Evolutionary conservation across 441 rosid species (phyloP).

Genomic region (Raphanus hybrid): DNA sequence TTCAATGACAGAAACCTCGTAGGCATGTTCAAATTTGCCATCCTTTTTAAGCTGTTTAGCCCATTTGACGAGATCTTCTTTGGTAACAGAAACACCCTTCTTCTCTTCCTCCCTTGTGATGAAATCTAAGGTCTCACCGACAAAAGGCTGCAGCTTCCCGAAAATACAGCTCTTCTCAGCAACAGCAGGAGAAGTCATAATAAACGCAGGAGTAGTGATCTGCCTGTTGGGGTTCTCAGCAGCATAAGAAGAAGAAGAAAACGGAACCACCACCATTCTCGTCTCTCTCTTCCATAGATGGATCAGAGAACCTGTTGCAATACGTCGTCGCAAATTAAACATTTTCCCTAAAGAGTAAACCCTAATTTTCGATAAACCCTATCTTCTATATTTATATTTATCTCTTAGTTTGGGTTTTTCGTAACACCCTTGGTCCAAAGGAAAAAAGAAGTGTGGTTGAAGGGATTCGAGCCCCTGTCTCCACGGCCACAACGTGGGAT

Average conservation of each 20-base stretch:
- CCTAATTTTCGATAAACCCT: not conserved
- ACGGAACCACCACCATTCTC: not conserved
- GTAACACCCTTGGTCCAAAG: no score
- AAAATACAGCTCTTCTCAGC: not conserved
- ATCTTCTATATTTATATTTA: not conserved
- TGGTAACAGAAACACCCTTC: not conserved
- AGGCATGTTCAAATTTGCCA: not conserved
- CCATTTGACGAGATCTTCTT: not conserved
- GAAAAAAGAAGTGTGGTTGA: no score
- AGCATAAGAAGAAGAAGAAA: not conserved
- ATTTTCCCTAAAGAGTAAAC: not conserved
- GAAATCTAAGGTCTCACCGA: not conserved
- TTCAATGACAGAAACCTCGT: not conserved
- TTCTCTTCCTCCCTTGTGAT: not conserved
- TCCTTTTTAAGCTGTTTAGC: not conserved
- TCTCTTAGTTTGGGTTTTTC: not conserved
- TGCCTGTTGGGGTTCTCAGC: not conserved
- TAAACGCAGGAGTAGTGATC: not conserved
- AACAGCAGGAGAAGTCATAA: not conserved
- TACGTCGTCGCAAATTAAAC: not conserved
- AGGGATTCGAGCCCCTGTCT: conserved; percentile 76
- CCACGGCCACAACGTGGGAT: conserved; percentile 78
- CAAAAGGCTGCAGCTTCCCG: not conserved
- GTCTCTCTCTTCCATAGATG: not conserved
- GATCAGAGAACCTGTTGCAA: not conserved